These are phyloP conservation scores for Emmonsia crescens DNA, from an alignment of 2,329 filamentous ascomycete genomes.

Conservation along the genomic window DNA sequence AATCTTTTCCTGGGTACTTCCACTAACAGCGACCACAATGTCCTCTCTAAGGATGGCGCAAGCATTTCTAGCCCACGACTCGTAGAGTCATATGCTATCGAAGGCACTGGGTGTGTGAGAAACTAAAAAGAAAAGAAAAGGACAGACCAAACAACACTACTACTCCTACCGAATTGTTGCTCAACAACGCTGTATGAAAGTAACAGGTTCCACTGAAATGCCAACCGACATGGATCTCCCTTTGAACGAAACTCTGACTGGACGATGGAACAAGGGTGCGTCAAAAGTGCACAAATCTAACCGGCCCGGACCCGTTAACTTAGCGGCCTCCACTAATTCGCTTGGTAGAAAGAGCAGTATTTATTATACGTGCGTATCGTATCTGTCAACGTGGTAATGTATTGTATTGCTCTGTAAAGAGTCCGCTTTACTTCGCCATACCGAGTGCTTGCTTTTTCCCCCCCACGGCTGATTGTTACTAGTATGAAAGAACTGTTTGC, in stretches of 20 bases:
- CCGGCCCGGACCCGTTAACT: constrained; percentile 4
- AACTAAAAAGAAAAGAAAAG: neutral
- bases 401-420: neutral
- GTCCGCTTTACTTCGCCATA: neutral
- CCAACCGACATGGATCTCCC: constrained; percentile 1
- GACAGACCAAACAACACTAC: neutral
- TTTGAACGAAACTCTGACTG: neutral
- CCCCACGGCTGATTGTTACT: neutral
- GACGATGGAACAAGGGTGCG: neutral
- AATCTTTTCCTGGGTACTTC: neutral
- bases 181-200: neutral
- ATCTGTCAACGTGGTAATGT: neutral
- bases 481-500: neutral
- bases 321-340: neutral
- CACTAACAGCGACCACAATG: neutral
- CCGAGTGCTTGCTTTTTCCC: neutral
- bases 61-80: neutral
- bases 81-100: neutral
- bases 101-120: neutral
- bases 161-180: neutral
- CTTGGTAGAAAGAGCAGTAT: neutral
- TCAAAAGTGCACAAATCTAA: neutral
- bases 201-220: neutral
- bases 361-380: neutral
- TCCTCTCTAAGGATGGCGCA: neutral